Conservation (phyloP, 2,329 filamentous ascomycete species). For the Tolypocladium pustulatum region DNA sequence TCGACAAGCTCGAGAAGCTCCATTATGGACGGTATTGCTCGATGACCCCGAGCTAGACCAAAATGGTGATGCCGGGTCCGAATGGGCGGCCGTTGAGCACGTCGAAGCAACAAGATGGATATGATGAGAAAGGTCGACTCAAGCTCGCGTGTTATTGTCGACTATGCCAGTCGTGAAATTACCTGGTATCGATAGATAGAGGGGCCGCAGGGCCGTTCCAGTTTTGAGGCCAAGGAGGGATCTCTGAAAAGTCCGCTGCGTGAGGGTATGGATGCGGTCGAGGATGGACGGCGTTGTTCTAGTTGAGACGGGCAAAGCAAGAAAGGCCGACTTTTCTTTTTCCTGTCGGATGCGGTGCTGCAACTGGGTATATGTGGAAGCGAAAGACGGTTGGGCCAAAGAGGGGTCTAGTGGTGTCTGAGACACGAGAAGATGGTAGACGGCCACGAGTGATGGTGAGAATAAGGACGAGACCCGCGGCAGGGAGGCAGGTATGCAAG, state of each 20-base stretch:
- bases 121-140: neutral
- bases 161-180: neutral
- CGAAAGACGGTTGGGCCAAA: neutral
- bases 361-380: neutral
- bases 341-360: neutral
- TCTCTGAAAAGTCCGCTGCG: neutral
- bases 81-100: neutral
- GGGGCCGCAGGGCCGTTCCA: neutral
- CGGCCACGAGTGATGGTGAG: neutral
- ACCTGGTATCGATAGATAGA: neutral
- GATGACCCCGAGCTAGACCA: neutral
- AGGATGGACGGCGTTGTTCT: neutral
- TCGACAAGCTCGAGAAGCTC: slow-evolving; percentile 56
- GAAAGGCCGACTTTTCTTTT: slow-evolving; percentile 1
- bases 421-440: slow-evolving; percentile 1
- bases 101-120: neutral
- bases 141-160: neutral
- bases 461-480: neutral
- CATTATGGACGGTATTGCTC: slow-evolving; percentile 25
- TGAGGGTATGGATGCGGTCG: neutral
- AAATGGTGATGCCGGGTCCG: neutral
- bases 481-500: neutral
- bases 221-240: neutral
- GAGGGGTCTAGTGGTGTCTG: slow-evolving; percentile 1
- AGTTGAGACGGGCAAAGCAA: neutral